Base-by-base conservation (phyloP, 139 green algal genomes). In the Picochlorum sp. region DNA sequence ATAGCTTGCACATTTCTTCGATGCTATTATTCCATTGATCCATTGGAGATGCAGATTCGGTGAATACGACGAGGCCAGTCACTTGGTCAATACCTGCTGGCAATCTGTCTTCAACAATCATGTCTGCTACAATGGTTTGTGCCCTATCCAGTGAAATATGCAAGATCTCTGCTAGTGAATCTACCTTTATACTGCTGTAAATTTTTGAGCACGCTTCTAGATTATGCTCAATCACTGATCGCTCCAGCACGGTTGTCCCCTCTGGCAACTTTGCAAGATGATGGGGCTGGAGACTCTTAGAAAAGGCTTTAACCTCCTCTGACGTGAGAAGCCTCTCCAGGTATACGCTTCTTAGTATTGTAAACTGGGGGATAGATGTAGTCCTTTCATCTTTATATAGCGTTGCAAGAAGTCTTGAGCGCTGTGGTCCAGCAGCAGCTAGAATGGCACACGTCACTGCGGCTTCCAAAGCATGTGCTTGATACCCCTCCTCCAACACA, bases 311-410 rank as follows among this genome's bases (percentile, higher is more conserved):
- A 16, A 97, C 87, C 69, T 90, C 61, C 45, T 74, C 54, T 0
- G 22, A 28, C 5, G 59, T 55, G 60, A 98, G 72, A 47, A 98
- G 94, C 13, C 90, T 72, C 67, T 97, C 92, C 67, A 97, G 54
- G 75, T 91, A 97, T 24, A 97, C 90, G 65, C 96, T 96, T 35
- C 97, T 82, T 13, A 98, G 63, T 47, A 98, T 88, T 5, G 85
- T 63, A 55, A 80, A 94, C 28, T 93, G 51, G 1, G 72, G 47
- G 39, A 97, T 74, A 28, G 64, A 57, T 5, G 74, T 50, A 59
- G 64, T 83, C 32, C 90, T 78, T 77, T 96, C 92, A 62, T 98
- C 91, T 70, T 96, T 96, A 82, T 93, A 95, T 37, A 95, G 72
- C 43, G 81, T 85, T 29, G 81, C 78, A 65, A 95, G 71, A 75